Base-by-base conservation (phyloP, 139 green algal species). In the Nannochloris sp. region DNA sequence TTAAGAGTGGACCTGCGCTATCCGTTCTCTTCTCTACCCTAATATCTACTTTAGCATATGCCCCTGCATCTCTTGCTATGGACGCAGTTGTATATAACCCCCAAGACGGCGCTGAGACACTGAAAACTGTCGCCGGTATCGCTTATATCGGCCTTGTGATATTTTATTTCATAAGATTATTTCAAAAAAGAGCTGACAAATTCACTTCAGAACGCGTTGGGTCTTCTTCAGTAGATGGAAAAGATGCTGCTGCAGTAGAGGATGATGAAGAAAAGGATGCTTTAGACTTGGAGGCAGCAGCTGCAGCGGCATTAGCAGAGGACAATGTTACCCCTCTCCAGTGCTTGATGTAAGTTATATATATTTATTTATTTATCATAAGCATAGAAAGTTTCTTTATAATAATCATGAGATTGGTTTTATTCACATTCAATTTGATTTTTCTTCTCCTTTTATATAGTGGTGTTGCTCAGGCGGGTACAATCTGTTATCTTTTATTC, bases 121-220 rank as follows among this genome's bases (percentile, higher is more conserved):
- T 84, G 13, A 83, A 78, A 25, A 81, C 64, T 8, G 24, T 81
- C 8, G 71, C 68, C n/a, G 78, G 78, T 3, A 57, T 64, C 9
- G 66, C 29, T 7, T 84, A 84, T 66, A 63, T 74, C n/a, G 45
- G 30, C 1, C 35, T 84, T 33, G 38, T 84, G 23, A 47, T 65
- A 3, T 31, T 83, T 36, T 83, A 68, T 54, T 65, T 77, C 19
- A 47, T 71, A 8, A 61, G 72, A 24, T 55, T 83, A 33, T 68
- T 83, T 15, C 29, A 33, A 7, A 59, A 44, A 39, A 61, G 70
- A 12, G 66, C 77, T 3, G 47, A 67, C 14, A 64, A 35, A 27
- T 46, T 55, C 2, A 72, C 57, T 6, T 54, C 31, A 38, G 46
- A 76, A 45, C 31, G 46, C 6, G 70, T 56, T 10, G 6, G 19